Evolutionary conservation across 768 basidiomycete genomes (phyloP), one percentile per base, ranked within the genome.

Genomic region (Grammothele lineata): DNA sequence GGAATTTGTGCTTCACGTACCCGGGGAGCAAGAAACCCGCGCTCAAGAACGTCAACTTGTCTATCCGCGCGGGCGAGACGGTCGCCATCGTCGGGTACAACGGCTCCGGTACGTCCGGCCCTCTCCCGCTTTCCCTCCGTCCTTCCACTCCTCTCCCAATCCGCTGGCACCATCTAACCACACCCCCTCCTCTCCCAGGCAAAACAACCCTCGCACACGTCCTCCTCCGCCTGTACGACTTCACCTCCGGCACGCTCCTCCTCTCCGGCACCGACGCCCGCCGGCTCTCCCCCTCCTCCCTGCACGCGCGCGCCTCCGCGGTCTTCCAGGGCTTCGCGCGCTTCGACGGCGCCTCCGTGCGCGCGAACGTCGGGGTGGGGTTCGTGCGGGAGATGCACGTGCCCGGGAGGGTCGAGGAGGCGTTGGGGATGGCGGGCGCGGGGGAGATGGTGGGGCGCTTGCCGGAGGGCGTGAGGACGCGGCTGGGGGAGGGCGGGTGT

Each of bases 201-300:
- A 94, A 94, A 70, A 88, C 89, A 7, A 94, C 91, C 1, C 78
- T 93, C 37, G 86, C 88, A 2, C 88, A 88, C 57, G 74, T 90
- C 38, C 68, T 94, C 22, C 72, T 92, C 15, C 84, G 91, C 36
- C 81, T 93, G 50, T 62, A 82, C 45, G 88, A 88, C 60, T 89
- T 85, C 62, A 71, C 27, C 27, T 14, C 27, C 44, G 91, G 91
- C 12, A 66, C 77, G 24, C 66, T 92, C 41, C 65, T 74, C 42
- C 71, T 92, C 60, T 92, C 93, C 59, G 84, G 72, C 48, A 66
- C 75, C 35, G 83, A 88, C 62, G 72, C 87, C 43, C 77, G 85
- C 34, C 71, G 71, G 25, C 78, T 81, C 60, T 69, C 76, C 46
- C 85, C 90, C 17, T 64, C 64, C 7, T 87, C 90, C 37, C 81